A percentile compares a stretch with the other conserved stretches of the same genome.
phyloP scores from a whole-genome alignment of 2,329 filamentous ascomycete genomes.

The Pestalotiopsis sp. region DNA sequence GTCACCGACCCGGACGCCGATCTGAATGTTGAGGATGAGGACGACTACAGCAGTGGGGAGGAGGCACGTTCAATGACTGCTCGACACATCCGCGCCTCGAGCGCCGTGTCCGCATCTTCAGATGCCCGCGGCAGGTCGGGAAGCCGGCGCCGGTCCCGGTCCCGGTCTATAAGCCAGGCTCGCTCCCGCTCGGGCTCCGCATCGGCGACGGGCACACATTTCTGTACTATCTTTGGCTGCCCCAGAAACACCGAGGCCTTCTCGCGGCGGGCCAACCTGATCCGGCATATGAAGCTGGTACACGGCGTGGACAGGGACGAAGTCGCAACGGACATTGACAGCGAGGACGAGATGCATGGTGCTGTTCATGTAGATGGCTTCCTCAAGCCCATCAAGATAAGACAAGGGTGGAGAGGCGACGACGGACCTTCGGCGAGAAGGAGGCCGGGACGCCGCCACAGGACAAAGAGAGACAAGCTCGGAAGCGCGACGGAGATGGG shows the following conservation, averaged over 20 bases:
- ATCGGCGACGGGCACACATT: constrained; percentile 21
- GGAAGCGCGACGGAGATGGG: background rate
- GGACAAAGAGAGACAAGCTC: background rate
- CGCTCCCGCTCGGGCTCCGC: constrained; percentile 22
- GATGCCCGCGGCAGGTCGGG: constrained; percentile 10
- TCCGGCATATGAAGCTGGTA: constrained; percentile 43
- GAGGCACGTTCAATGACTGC: background rate
- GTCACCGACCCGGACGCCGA: background rate
- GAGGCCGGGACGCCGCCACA: background rate
- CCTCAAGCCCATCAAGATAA: constrained; percentile 52
- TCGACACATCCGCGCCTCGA: constrained; percentile 10
- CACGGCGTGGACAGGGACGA: constrained; percentile 32
- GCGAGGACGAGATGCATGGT: constrained; percentile 57
- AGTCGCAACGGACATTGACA: constrained; percentile 34
- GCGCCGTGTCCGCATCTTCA: constrained; percentile 12
- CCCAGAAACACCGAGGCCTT: constrained; percentile 36
- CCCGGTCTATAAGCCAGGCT: background rate
- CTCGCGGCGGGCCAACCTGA: constrained; percentile 32
- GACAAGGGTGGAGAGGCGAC: constrained; percentile 47
- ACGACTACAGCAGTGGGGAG: constrained; percentile 12
- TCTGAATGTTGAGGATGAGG: constrained; percentile 13
- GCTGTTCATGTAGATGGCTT: constrained; percentile 71
- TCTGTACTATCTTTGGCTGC: constrained; percentile 39
- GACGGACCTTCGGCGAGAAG: constrained; percentile 22
- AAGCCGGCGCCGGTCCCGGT: constrained; percentile 2